These are phyloP conservation scores for Hortaea werneckii DNA, from an alignment of 2,329 filamentous ascomycete species.

Conservation along the genomic window DNA sequence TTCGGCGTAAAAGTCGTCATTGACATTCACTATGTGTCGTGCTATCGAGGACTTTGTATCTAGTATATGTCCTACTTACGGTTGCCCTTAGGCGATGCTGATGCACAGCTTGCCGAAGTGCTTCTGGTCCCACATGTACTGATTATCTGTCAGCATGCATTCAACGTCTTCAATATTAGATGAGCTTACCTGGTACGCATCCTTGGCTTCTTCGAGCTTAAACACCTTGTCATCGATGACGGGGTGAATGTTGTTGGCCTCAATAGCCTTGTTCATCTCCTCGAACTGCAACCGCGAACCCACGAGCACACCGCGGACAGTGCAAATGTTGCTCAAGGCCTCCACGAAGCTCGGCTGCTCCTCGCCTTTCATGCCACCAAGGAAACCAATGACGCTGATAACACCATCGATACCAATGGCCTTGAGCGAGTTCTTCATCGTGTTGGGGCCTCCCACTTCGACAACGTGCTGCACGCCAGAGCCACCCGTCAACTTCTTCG, in stretches of 20 bases:
- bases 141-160: background rate
- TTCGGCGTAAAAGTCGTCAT: no score
- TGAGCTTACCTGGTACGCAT: slow-evolving; percentile 38
- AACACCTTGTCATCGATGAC: slow-evolving; percentile 50
- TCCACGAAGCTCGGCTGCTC: slow-evolving; percentile 43
- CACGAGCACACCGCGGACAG: slow-evolving; percentile 48
- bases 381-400: slow-evolving; percentile 48
- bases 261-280: slow-evolving; percentile 50
- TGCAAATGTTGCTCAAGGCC: slow-evolving; percentile 41
- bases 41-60: no score
- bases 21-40: no score
- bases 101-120: slow-evolving; percentile 36
- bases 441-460: slow-evolving; percentile 57
- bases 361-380: slow-evolving; percentile 39
- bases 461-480: slow-evolving; percentile 52
- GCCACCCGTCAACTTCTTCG: slow-evolving; percentile 41
- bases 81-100: slow-evolving; percentile 22
- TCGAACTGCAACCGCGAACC: slow-evolving; percentile 47
- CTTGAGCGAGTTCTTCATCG: slow-evolving; percentile 42
- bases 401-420: slow-evolving; percentile 41
- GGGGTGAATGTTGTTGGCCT: slow-evolving; percentile 49
- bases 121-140: slow-evolving; percentile 37
- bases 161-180: background rate
- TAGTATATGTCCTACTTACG: no score
- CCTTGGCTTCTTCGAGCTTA: slow-evolving; percentile 40